Evolutionary conservation across 106 monocot species (phyloP).

Genomic region (Acorus calamus): DNA sequence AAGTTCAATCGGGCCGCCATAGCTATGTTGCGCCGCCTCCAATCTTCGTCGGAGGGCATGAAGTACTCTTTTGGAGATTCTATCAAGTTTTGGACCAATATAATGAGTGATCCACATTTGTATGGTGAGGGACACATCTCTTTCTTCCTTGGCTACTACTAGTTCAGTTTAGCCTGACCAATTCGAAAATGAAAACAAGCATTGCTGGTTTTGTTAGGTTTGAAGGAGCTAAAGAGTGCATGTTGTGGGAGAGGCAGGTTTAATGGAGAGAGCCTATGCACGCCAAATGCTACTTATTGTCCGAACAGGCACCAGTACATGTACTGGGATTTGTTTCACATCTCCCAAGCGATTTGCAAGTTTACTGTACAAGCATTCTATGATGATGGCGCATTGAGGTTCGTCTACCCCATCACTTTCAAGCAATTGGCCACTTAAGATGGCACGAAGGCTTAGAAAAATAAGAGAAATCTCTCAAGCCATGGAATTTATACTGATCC

Average conservation of each 20-base stretch:
- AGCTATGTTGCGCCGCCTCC: conserved; percentile 1
- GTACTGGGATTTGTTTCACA: conserved; percentile 21
- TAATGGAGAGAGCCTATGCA: conserved; percentile 1
- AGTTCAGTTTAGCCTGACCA: too few relatives aligned
- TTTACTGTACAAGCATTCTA: conserved; percentile 5
- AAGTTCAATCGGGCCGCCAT: conserved; percentile 7
- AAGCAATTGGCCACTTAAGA: too few relatives aligned
- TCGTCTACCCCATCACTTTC: too few relatives aligned
- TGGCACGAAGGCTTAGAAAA: too few relatives aligned
- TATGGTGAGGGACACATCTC: conserved; percentile 1
- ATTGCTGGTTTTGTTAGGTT: too few relatives aligned
- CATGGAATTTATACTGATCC: too few relatives aligned
- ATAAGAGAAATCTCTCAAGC: too few relatives aligned
- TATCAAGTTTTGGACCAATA: neutral
- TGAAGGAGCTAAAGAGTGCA: conserved; percentile 4
- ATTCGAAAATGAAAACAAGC: too few relatives aligned
- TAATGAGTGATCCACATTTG: conserved; percentile 2
- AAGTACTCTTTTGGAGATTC: conserved; percentile 24
- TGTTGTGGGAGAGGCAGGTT: conserved; percentile 19
- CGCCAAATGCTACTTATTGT: conserved; percentile 11
- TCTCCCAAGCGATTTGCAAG: conserved; percentile 11
- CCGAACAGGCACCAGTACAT: conserved; percentile 8
- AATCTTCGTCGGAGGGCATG: conserved; percentile 3
- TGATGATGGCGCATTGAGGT: neutral
- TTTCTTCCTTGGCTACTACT: too few relatives aligned